phyloP scores from a whole-genome alignment of 768 basidiomycete species.

The Mycena alexandri region DNA sequence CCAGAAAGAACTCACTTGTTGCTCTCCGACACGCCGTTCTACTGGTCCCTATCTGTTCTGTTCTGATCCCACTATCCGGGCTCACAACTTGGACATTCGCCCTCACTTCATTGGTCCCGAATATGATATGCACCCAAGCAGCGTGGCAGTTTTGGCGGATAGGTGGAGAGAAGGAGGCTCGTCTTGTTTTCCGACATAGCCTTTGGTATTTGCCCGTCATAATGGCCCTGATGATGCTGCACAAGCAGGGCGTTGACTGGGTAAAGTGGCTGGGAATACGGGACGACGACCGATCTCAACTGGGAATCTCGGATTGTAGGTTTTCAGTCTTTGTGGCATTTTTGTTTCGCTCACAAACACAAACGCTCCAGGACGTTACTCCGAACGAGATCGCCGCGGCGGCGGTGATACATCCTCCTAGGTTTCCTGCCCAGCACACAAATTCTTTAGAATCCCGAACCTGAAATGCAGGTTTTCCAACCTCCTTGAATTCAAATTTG shows the following conservation, averaged over 20 bases:
- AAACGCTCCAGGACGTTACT: too few species aligned
- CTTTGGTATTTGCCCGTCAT: conserved; percentile 93
- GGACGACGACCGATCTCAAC: conserved; percentile 31
- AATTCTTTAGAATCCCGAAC: too few species aligned
- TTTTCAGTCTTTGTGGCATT: background rate
- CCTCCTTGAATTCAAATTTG: too few species aligned
- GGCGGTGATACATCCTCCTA: too few species aligned
- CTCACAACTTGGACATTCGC: conserved; percentile 95
- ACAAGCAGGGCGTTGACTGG: conserved; percentile 91
- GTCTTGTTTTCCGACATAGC: conserved; percentile 81
- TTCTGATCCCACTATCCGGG: conserved; percentile 89
- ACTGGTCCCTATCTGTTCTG: conserved; percentile 80
- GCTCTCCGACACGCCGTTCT: conserved; percentile 85
- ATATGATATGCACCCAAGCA: conserved; percentile 73
- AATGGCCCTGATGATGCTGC: conserved; percentile 93
- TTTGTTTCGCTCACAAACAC: too few species aligned
- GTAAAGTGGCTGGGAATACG: conserved; percentile 66
- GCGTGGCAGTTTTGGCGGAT: conserved; percentile 82
- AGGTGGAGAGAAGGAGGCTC: conserved; percentile 83
- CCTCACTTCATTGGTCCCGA: conserved; percentile 80
- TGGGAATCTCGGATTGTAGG: background rate
- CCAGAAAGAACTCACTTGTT: conserved; percentile 86
- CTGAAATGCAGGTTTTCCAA: too few species aligned
- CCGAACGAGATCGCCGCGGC: too few species aligned
- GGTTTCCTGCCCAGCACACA: too few species aligned